These are phyloP conservation scores for Hypoxylon sp. DNA, from an alignment of 2,329 filamentous ascomycete species.

Conservation along the genomic window DNA sequence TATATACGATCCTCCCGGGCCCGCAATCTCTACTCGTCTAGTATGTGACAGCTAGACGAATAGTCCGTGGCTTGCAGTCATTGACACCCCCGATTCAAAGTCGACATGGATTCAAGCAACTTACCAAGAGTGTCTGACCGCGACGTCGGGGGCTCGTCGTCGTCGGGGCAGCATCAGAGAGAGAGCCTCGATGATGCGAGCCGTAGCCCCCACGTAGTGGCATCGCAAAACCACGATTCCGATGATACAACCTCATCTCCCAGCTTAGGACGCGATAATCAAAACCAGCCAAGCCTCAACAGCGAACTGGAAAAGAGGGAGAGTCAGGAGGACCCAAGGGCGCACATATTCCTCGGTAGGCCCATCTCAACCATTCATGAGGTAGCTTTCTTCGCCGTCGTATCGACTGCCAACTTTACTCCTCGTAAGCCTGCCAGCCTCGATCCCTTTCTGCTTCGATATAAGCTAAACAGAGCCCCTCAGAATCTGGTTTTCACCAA, in stretches of 20 bases:
- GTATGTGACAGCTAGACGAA: conserved; percentile 20
- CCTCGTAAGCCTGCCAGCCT: conserved; percentile 43
- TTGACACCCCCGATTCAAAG: conserved; percentile 2
- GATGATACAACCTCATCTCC: conserved; percentile 29
- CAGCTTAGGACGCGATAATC: conserved; percentile 24
- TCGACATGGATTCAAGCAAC: conserved; percentile 32
- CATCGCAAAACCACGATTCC: conserved; percentile 16
- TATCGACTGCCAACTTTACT: conserved; percentile 50
- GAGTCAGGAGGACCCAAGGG: conserved; percentile 33
- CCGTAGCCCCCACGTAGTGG: conserved; percentile 13
- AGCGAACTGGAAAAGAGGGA: conserved; percentile 44
- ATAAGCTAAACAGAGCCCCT: conserved; percentile 20
- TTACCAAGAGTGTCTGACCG: conserved; percentile 9
- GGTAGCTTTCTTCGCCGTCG: conserved; percentile 45
- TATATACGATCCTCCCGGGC: conserved; percentile 32
- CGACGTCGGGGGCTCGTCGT: conserved; percentile 6
- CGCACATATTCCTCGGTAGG: conserved; percentile 45
- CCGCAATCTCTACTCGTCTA: conserved; percentile 17
- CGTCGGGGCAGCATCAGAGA: conserved; percentile 6
- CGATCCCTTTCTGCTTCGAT: neutral
- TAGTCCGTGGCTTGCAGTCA: conserved; percentile 12
- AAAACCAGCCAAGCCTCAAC: conserved; percentile 36
- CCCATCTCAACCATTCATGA: conserved; percentile 48
- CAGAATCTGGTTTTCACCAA: conserved; percentile 49
- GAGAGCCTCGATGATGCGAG: conserved; percentile 17